A percentile compares a stretch with the other conserved stretches of the same genome.
Evolutionary conservation across 2,329 filamentous ascomycete genomes (phyloP).

Genomic region (Diaporthe citriasiana): DNA sequence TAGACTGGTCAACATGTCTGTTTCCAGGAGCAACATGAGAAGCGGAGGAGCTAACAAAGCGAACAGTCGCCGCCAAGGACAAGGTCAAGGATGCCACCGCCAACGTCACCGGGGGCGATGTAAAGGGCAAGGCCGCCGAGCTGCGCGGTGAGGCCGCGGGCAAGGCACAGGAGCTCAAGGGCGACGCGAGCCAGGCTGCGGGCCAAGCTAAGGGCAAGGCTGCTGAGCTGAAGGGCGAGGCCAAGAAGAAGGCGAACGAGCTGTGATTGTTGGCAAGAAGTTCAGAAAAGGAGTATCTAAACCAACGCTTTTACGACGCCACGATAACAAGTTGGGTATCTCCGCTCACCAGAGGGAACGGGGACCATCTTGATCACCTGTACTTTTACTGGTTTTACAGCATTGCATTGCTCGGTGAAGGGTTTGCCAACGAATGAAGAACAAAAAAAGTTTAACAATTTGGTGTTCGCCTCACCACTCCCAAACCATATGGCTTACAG

Average conservation of each 20-base stretch:
- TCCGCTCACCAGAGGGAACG: too few species aligned
- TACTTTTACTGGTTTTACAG: constrained; percentile 16
- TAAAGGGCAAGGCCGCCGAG: constrained; percentile 53
- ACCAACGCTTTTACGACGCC: neutral
- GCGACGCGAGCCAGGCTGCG: constrained; percentile 56
- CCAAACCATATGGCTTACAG: neutral
- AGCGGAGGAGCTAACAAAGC: constrained; percentile 33
- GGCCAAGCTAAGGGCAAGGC: constrained; percentile 53
- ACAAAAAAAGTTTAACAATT: neutral
- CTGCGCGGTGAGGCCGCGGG: constrained; percentile 48
- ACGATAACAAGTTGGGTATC: neutral
- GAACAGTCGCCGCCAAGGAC: constrained; percentile 55
- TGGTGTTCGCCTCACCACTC: neutral
- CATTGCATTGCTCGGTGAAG: constrained; percentile 41
- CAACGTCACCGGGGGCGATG: constrained; percentile 53
- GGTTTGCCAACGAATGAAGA: constrained; percentile 32
- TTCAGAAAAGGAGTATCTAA: too few species aligned
- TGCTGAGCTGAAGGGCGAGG: constrained; percentile 44
- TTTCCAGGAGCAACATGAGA: neutral
- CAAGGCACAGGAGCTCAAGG: constrained; percentile 52
- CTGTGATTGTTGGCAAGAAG: constrained; percentile 12
- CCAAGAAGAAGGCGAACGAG: constrained; percentile 43
- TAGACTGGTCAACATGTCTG: constrained; percentile 34
- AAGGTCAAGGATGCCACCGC: constrained; percentile 64
- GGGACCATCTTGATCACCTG: neutral